Evolutionary conservation across 495 filamentous ascomycete species (phyloP).

Genomic region (Mytilinidion resinicola): DNA sequence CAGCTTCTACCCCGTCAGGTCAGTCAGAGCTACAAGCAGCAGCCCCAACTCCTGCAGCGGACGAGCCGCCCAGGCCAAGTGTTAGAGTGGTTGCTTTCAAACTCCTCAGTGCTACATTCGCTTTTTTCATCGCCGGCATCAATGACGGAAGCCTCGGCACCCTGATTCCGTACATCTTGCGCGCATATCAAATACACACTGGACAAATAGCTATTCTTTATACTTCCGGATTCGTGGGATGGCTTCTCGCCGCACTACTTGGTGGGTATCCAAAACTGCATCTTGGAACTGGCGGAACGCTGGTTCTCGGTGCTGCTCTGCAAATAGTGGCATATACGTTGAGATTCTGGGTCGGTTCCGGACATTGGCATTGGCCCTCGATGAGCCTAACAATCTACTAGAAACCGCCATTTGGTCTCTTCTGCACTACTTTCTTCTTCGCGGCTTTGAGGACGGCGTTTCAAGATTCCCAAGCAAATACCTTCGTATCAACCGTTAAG

Average conservation of each 20-base stretch:
- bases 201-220: conserved; percentile 41
- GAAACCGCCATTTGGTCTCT: conserved; percentile 44
- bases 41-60: too few relatives aligned
- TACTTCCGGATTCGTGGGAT: conserved; percentile 35
- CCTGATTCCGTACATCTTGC: conserved; percentile 50
- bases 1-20: too few relatives aligned
- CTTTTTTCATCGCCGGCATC: conserved; percentile 48
- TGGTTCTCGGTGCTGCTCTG: conserved; percentile 44
- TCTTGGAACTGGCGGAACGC: conserved; percentile 43
- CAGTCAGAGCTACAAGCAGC: too few relatives aligned
- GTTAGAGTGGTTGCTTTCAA: conserved; percentile 22
- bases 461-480: conserved; percentile 50
- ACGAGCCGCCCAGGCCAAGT: too few relatives aligned
- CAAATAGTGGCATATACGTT: conserved; percentile 44
- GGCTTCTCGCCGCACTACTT: conserved; percentile 44
- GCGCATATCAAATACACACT: conserved; percentile 43
- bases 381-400: too few relatives aligned
- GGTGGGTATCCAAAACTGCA: conserved; percentile 43
- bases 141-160: conserved; percentile 52
- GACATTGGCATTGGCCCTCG: too few relatives aligned
- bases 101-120: conserved; percentile 46
- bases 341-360: conserved; percentile 36
- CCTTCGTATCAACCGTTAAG: conserved; percentile 40
- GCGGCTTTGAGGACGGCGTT: conserved; percentile 46
- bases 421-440: conserved; percentile 44